These are phyloP conservation scores for Umbilicus rupestris DNA, from an alignment of 164 flowering plant genomes.

Conservation along the genomic window DNA sequence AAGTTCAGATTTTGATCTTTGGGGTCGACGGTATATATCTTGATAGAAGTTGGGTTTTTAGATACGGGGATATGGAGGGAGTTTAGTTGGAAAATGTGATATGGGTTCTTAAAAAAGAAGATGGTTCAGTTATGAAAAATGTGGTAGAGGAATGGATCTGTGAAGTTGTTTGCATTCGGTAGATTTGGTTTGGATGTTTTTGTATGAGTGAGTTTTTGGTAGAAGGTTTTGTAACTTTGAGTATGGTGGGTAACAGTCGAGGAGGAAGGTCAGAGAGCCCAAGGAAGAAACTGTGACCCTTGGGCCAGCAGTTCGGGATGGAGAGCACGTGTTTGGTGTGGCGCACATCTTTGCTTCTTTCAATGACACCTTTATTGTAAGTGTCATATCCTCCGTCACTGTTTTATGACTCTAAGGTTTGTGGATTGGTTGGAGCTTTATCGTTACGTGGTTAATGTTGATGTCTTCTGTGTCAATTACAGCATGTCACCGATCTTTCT, in stretches of 20 bases:
- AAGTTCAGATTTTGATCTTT: background rate
- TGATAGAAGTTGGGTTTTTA: background rate
- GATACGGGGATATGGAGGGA: background rate
- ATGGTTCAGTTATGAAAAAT: no score
- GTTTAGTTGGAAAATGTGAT: background rate
- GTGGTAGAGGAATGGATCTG: background rate
- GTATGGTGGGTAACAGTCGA: constrained; percentile 1
- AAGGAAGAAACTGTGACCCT: constrained; percentile 72
- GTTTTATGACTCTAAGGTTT: no score
- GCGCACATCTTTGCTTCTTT: constrained; percentile 86
- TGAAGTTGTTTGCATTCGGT: background rate
- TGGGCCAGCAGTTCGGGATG: constrained; percentile 69
- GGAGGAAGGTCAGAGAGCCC: constrained; percentile 58
- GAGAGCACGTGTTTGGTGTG: constrained; percentile 81
- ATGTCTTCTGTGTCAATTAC: constrained; percentile 14
- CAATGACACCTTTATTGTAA: constrained; percentile 83
- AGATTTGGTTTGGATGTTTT: background rate
- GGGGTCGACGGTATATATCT: background rate
- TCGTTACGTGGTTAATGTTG: background rate
- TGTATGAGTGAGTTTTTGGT: no score
- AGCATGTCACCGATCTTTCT: constrained; percentile 89
- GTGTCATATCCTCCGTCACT: constrained; percentile 13
- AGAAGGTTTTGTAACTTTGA: background rate
- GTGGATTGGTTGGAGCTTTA: background rate
- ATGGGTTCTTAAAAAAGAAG: no score